These are phyloP conservation scores for Dichotomopilus funicola DNA, from an alignment of 2,329 filamentous ascomycete species.

Conservation along the genomic window DNA sequence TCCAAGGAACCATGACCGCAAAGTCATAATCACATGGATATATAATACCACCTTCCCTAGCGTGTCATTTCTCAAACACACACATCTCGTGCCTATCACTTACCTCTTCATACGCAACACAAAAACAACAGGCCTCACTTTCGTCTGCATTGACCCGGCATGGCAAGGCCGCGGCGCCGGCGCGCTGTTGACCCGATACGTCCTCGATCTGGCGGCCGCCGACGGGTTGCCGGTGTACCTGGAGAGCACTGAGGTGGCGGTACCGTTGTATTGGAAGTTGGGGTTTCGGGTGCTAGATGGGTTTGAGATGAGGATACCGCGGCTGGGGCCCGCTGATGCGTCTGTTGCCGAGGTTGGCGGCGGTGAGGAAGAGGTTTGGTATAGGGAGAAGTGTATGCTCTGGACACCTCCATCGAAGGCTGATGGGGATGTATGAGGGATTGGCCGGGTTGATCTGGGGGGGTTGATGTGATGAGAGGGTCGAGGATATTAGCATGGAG, in stretches of 20 bases:
- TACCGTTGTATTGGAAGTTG: slow-evolving; percentile 33
- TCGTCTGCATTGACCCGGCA: slow-evolving; percentile 34
- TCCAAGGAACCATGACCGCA: too few relatives aligned
- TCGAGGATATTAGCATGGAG: too few relatives aligned
- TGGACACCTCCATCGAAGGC: slow-evolving; percentile 12
- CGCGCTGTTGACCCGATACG: slow-evolving; percentile 28
- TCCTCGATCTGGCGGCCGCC: slow-evolving; percentile 29
- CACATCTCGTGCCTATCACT: too few relatives aligned
- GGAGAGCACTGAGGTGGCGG: slow-evolving; percentile 35
- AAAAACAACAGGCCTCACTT: slow-evolving; percentile 27
- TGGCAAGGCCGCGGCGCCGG: slow-evolving; percentile 33
- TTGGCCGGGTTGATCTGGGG: too few relatives aligned
- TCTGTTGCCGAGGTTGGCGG: slow-evolving; percentile 18
- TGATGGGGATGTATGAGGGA: background rate
- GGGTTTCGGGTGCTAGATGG: slow-evolving; percentile 30
- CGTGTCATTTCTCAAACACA: too few relatives aligned
- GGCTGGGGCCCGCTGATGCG: slow-evolving; percentile 11
- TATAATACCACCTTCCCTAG: too few relatives aligned
- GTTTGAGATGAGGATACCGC: slow-evolving; percentile 33
- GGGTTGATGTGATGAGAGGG: too few relatives aligned
- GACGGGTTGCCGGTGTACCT: slow-evolving; percentile 32
- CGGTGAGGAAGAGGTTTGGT: slow-evolving; percentile 7
- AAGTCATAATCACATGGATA: too few relatives aligned
- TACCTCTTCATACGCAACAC: too few relatives aligned
- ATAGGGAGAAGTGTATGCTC: slow-evolving; percentile 30